phyloP scores from a whole-genome alignment of 1,139 yeast species.

The Saccharomyces hybrid region DNA sequence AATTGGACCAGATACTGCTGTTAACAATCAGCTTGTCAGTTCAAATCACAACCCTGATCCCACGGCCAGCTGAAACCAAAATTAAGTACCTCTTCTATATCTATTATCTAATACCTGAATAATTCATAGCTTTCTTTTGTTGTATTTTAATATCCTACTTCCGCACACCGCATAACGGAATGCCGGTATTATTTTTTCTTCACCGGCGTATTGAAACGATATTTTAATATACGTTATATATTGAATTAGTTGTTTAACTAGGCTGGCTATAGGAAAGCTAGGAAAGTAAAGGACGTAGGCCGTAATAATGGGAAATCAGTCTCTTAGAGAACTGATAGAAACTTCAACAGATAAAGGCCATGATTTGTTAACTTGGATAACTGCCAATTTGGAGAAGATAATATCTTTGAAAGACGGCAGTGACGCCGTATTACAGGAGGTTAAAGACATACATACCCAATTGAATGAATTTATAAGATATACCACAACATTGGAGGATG shows the following conservation, averaged over 20 bases:
- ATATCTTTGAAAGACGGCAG: constrained; percentile 6
- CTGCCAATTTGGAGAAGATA: constrained; percentile 11
- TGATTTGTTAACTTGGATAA: constrained; percentile 19
- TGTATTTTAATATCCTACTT: not conserved
- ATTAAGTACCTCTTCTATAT: not conserved
- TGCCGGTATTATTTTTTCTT: not conserved
- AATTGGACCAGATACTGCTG: not conserved
- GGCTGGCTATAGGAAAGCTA: not conserved
- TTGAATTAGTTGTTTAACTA: not conserved
- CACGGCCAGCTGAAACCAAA: not conserved
- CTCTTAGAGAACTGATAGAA: not conserved
- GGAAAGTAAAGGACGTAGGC: not conserved
- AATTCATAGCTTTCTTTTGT: not conserved
- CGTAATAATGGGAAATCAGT: not conserved
- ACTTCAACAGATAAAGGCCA: constrained; percentile 14
- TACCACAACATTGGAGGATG: constrained; percentile 11
- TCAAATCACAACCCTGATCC: not conserved
- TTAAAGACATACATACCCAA: constrained; percentile 10
- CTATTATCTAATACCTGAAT: not conserved
- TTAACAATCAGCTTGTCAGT: not conserved
- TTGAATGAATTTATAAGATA: constrained; percentile 11
- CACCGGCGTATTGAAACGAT: not conserved
- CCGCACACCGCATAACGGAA: not conserved
- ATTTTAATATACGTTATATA: not conserved
- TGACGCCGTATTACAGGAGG: constrained; percentile 3